These are phyloP conservation scores for Didymella segeticola DNA, from an alignment of 2,329 filamentous ascomycete genomes.

Conservation along the genomic window DNA sequence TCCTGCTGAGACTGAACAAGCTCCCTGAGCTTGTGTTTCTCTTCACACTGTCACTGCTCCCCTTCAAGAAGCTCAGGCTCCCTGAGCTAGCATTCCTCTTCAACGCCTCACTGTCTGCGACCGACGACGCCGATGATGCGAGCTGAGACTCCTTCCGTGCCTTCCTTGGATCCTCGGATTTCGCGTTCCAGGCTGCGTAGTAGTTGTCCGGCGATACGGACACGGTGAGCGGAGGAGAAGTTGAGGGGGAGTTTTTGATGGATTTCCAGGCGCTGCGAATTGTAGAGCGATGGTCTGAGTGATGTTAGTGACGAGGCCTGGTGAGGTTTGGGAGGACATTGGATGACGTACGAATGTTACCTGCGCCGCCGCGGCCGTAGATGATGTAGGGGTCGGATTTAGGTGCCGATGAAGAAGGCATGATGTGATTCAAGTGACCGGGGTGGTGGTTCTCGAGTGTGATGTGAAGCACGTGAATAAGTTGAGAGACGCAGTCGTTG, in stretches of 20 bases:
- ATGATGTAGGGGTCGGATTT: conserved; percentile 19
- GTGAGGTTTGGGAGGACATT: not conserved
- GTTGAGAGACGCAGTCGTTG: not conserved
- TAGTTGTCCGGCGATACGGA: conserved; percentile 11
- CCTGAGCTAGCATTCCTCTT: conserved; percentile 2
- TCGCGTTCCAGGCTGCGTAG: conserved; percentile 17
- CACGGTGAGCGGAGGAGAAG: conserved; percentile 9
- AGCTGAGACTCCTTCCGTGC: not conserved
- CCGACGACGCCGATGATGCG: not conserved
- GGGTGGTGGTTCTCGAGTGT: not conserved
- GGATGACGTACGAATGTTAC: conserved; percentile 13
- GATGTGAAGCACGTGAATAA: not conserved
- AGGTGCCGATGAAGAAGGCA: conserved; percentile 12
- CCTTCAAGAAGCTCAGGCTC: not conserved
- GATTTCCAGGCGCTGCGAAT: conserved; percentile 18
- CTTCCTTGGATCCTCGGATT: conserved; percentile 14
- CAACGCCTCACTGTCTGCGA: not conserved
- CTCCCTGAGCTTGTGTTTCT: not conserved
- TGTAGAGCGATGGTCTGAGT: conserved; percentile 14
- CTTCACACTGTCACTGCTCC: not conserved
- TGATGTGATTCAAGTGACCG: not conserved
- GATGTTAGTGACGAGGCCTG: not conserved
- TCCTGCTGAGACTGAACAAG: conserved; percentile 9
- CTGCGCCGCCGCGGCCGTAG: conserved; percentile 18
- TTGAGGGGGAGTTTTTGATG: conserved; percentile 12